phyloP scores from a whole-genome alignment of 257 asterid species.

The Lavandula angustifolia region DNA sequence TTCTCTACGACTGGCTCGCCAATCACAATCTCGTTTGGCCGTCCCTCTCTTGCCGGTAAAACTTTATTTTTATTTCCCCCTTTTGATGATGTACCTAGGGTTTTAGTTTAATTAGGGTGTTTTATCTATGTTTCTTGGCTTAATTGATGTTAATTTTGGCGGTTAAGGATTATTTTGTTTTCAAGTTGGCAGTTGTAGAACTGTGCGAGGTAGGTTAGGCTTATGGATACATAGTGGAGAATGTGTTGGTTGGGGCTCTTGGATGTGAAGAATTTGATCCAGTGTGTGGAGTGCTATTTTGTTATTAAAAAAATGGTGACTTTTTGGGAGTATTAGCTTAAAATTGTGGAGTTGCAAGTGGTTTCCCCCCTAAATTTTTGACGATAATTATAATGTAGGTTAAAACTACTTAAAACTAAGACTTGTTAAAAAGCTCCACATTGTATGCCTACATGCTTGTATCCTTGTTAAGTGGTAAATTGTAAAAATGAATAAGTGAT shows the following conservation, averaged over 20 bases:
- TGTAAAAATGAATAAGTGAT: not conserved
- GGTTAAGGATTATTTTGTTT: conserved; percentile 1
- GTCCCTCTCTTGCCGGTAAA: conserved; percentile 80
- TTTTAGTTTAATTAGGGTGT: conserved; percentile 8
- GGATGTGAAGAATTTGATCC: conserved; percentile 15
- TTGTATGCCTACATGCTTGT: too few relatives aligned
- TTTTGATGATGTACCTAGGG: conserved; percentile 30
- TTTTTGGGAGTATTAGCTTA: conserved; percentile 6
- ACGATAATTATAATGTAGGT: not conserved
- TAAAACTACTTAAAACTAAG: too few relatives aligned
- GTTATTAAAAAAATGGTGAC: too few relatives aligned
- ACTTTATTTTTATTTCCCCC: conserved; percentile 22
- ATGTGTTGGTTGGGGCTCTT: not conserved
- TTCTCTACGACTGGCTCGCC: conserved; percentile 90
- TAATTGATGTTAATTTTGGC: conserved; percentile 1
- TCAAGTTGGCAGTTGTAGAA: conserved; percentile 24
- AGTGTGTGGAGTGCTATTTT: not conserved
- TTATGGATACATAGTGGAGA: conserved; percentile 25
- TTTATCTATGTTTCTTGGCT: not conserved
- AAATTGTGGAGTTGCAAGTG: conserved; percentile 25
- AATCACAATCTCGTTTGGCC: conserved; percentile 94
- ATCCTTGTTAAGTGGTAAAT: not conserved
- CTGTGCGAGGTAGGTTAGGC: conserved; percentile 14
- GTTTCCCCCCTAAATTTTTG: not conserved
- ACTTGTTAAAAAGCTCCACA: too few relatives aligned